Base-by-base conservation (phyloP, 1,284 basidiomycete species). In the Megacollybia platyphylla region DNA sequence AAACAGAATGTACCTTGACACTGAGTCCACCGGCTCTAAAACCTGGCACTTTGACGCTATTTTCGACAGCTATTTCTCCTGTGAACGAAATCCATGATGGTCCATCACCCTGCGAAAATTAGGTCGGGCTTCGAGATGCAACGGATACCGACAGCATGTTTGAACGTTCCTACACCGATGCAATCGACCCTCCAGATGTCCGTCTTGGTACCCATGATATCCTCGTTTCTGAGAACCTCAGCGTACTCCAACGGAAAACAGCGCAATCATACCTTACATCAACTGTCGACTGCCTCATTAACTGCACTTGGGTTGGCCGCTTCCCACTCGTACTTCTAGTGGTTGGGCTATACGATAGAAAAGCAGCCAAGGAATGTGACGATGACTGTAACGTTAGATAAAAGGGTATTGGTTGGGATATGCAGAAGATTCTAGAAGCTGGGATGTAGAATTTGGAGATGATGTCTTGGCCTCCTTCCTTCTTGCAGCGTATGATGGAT, bases 101-200 rank as follows among this genome's bases (percentile, higher is more conserved):
- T 3, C 76, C 78, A 50, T 75, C 73, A 18, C 69, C 74, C 79
- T 82, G 48, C 20, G 31, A 34, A 34, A 6, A 34, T 34, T 15
- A 34, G 31, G 31, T 11, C 31, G 10, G 31, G 3, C 6, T 11
- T 5, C 18, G 36, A 11, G n/a, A 39, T 38, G 28, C 28, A 34
- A 37, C 5, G 11, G 39, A 41, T 4, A 24, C 29, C 36, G 46
- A 83, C 80, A 45, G 65, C 62, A 50, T 70, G 72, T 48, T 55
- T 65, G 49, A 85, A 81, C 3, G 57, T 59, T 3, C 70, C 82
- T 51, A 78, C 73, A 13, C 81, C 81, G 36, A 84, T 75, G 42
- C 59, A 64, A 46, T 74, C 71, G 0, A 75, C 67, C 43, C 71
- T 64, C 80, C 81, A 85, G 36, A 85, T 84, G 49, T 83, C 75